These are phyloP conservation scores for Oenanthe javanica DNA, from an alignment of 140 eudicot species.

Conservation along the genomic window DNA sequence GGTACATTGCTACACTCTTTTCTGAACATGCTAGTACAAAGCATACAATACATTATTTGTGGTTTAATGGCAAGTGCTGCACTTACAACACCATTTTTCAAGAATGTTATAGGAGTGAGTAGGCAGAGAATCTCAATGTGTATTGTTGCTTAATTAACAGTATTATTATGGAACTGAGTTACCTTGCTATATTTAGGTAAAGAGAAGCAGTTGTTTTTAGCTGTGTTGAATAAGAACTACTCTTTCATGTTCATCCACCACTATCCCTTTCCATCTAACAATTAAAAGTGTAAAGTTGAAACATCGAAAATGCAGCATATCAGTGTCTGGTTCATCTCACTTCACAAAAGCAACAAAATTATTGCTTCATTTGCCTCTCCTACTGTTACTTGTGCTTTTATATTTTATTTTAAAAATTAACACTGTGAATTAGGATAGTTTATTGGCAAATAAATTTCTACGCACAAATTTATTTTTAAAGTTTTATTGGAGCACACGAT, in stretches of 20 bases:
- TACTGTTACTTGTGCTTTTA: neutral
- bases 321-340: neutral
- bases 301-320: neutral
- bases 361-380: neutral
- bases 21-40: neutral
- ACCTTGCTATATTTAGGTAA: neutral
- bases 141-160: conserved; percentile 9
- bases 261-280: neutral
- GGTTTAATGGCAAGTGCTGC: neutral
- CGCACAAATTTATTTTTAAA: no score
- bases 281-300: neutral
- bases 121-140: conserved; percentile 2
- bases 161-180: neutral
- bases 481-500: no score
- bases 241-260: neutral
- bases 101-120: neutral
- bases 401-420: no score
- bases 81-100: neutral
- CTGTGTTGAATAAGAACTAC: conserved; percentile 8
- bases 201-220: conserved; percentile 1
- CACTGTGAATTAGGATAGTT: no score
- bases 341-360: neutral
- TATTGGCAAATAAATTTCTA: no score
- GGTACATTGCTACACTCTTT: neutral
- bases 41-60: neutral